Base-by-base conservation (phyloP, 106 monocot genomes). In the Dioscorea alata region DNA sequence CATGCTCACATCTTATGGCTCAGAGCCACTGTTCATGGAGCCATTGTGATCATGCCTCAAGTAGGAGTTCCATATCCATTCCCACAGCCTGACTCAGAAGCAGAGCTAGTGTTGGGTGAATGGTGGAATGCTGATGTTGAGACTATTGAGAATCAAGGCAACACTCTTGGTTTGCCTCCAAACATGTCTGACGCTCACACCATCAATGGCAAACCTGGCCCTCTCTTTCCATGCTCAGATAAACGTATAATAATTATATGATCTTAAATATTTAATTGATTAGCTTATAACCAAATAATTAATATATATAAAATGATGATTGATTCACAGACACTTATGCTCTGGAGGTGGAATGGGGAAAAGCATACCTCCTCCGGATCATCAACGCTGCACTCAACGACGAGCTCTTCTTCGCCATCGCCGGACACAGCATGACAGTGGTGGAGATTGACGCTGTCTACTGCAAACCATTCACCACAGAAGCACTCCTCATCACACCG, bases 351-450 rank as follows among this genome's bases (percentile, higher is more conserved):
- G 58, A 77, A 59, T 34, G 25, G 51, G 82, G 82, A 3, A 73
- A 71, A 33, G 74, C 76, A 9, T 85, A 85, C 71, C 70, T 85
- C 21, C 81, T 85, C 62, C 73, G 85, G 0, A 49, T 85, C 23
- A 78, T 85, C 73, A 85, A 85, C 73, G 80, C 85, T 52, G 85
- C 85, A 32, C 85, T 85, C 74, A 85, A 85, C 53, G 78, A 80
- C 28, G 85, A 85, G 67, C 78, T 81, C 71, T 86, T 86, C 78
- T 86, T 86, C 85, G 49, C 72, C 64, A 76, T 86, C 53, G 85
- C 81, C 51, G 68, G 68, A 10, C 79, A 79, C 49, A 68, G 13
- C 57, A 53, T 79, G 73, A 79, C 79, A 6, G 73, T 79, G 17
- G 79, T 79, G 12, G 79, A 79, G 69, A 74, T 79, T 28, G 79